Evolutionary conservation across 108 stramenopile species (phyloP).

Genomic region (Seminavis robusta): DNA sequence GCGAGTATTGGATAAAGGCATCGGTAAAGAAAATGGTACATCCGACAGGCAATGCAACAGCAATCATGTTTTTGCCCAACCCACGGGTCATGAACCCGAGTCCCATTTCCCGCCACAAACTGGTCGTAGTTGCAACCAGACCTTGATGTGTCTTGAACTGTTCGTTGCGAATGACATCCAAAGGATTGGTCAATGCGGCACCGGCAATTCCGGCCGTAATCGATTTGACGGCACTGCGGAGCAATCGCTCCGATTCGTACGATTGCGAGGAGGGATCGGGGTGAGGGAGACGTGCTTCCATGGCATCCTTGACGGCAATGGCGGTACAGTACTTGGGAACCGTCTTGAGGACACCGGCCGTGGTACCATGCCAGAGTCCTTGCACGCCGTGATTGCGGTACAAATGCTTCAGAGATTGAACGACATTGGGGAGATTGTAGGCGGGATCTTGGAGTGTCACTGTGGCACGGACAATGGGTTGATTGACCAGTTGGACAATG

Average conservation of each 20-base stretch:
- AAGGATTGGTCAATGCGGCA: constrained; percentile 91
- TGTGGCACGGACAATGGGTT: constrained; percentile 87
- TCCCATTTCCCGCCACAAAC: constrained; percentile 49
- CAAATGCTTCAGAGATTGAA: constrained; percentile 67
- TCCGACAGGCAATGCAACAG: constrained; percentile 92
- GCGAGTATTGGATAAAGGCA: constrained; percentile 51
- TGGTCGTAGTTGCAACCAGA: constrained; percentile 43
- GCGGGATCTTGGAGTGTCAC: constrained; percentile 87
- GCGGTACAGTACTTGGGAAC: constrained; percentile 95
- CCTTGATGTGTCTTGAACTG: constrained; percentile 93
- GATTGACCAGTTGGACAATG: constrained; percentile 85
- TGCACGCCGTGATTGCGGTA: constrained; percentile 58
- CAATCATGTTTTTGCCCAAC: constrained; percentile 91
- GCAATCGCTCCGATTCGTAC: constrained; percentile 47
- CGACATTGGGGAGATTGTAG: constrained; percentile 49
- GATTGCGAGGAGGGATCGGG: constrained; percentile 49
- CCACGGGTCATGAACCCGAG: constrained; percentile 66
- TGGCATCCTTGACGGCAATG: constrained; percentile 87
- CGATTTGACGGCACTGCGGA: constrained; percentile 85
- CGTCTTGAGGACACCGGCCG: constrained; percentile 92
- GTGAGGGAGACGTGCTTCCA: constrained; percentile 46
- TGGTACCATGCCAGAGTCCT: constrained; percentile 88
- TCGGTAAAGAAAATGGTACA: constrained; percentile 94
- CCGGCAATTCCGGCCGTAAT: constrained; percentile 89
- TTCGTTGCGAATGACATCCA: constrained; percentile 97